Evolutionary conservation across 192 early-diverging fungal species (phyloP).

Genomic region (Entophlyctis helioformis): DNA sequence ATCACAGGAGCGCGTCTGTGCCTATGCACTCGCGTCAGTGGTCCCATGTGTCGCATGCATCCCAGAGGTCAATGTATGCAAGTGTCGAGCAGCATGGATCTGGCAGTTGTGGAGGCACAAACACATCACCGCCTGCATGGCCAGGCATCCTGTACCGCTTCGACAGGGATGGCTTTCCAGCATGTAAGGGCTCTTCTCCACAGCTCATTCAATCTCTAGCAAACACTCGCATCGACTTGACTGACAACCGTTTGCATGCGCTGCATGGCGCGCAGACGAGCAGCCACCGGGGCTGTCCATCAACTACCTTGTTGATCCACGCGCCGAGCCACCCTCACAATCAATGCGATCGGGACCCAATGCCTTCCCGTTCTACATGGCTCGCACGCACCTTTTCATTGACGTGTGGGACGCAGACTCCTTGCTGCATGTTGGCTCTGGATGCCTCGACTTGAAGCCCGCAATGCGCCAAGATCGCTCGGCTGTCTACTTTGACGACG

Average conservation of each 20-base stretch:
- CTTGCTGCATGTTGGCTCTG: constrained; percentile 23
- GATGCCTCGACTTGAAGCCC: constrained; percentile 14
- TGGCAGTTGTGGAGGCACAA: too few relatives aligned
- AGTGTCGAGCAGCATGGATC: too few relatives aligned
- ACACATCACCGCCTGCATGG: too few relatives aligned
- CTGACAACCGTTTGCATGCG: too few relatives aligned
- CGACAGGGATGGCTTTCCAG: too few relatives aligned
- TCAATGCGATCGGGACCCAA: background rate
- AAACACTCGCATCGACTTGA: too few relatives aligned
- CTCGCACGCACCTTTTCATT: constrained; percentile 5
- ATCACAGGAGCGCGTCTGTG: constrained; percentile 13
- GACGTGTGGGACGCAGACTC: constrained; percentile 23
- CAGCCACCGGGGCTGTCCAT: constrained; percentile 9
- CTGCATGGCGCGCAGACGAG: constrained; percentile 4
- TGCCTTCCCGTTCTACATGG: constrained; percentile 13
- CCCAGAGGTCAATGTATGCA: constrained; percentile 3
- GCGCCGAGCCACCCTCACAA: too few relatives aligned
- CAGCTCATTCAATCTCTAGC: too few relatives aligned
- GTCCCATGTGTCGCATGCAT: constrained; percentile 8
- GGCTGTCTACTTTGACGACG: constrained; percentile 21
- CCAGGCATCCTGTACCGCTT: background rate
- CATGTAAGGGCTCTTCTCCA: too few relatives aligned
- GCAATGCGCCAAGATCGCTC: constrained; percentile 12
- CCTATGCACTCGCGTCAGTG: constrained; percentile 10
- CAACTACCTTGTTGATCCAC: constrained; percentile 12